Evolutionary conservation across 2,329 filamentous ascomycete species (phyloP).

Genomic region (Calonectria multiphialidica): DNA sequence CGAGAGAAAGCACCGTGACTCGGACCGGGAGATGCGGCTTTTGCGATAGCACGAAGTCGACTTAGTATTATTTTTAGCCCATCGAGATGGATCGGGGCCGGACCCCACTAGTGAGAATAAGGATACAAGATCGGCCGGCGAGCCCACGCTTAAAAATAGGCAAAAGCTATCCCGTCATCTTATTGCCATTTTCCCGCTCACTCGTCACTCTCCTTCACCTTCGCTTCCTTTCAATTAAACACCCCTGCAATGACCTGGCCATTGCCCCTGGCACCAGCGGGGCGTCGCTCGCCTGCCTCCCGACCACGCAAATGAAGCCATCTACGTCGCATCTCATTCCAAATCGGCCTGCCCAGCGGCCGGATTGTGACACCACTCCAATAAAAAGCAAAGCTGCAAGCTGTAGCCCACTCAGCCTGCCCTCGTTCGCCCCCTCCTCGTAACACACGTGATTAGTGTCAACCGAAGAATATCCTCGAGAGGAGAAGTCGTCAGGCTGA

Average conservation of each 20-base stretch:
- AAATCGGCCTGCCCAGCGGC: neutral
- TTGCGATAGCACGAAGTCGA: neutral
- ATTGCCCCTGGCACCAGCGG: neutral
- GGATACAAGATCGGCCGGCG: neutral
- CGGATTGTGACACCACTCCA: conserved; percentile 3
- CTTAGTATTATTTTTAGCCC: neutral
- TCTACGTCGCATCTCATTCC: neutral
- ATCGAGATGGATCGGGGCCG: neutral
- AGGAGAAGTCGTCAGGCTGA: neutral
- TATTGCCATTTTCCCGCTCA: too few species aligned
- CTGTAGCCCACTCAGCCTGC: neutral
- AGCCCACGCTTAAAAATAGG: neutral
- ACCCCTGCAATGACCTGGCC: too few species aligned
- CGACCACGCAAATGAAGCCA: neutral
- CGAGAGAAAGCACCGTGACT: neutral
- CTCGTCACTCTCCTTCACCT: too few species aligned
- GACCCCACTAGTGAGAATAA: neutral
- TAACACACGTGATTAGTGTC: neutral
- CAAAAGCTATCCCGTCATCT: neutral
- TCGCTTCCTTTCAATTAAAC: neutral
- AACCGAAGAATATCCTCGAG: neutral
- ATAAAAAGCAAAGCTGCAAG: conserved; percentile 3
- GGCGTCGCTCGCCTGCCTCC: neutral
- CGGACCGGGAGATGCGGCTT: neutral
- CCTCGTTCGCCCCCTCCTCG: neutral